Base-by-base conservation (phyloP, 306 rosid genomes). In the Medicago truncatula region DNA sequence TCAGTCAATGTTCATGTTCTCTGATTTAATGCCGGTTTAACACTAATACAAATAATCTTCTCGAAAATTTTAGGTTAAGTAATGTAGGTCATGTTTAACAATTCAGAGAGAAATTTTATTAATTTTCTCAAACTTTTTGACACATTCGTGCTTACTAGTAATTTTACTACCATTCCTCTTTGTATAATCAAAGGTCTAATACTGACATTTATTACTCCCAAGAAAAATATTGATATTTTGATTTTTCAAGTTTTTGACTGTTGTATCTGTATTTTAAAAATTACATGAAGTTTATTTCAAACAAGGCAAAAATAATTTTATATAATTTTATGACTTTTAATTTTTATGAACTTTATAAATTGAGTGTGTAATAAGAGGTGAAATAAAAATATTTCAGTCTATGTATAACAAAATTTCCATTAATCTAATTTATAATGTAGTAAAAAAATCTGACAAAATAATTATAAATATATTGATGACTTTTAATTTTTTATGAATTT, bases 1-100 rank as follows among this genome's bases (percentile, higher is more conserved):
- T 52, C 17, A 3, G 62, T 49, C 61, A 31, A 70, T 34, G n/a
- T 70, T 70, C 74, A 70, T n/a, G 46, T 28, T 70, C 46, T 9
- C 9, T 15, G 25, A 14, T 50, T 28, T 49, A 13, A 31, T 70
- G 74, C 31, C 44, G 9, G 47, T 66, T 70, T 70, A 69, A 50
- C 10, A n/a, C 5, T 28, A 3, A 28, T 28, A 28, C 31, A 28
- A 28, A 28, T 28, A 18, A 11, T 41, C 25, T 53, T 52, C 12
- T 52, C 12, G 36, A 66, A 66, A 20, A 18, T 34, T 7, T 41
- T 40, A 12, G n/a, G 70, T 40, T 16, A 12, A 3, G 38, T 25
- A 15, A 18, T 7, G 50, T 18, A 18, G 2, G 18, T 43, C n/a
- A 23, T 46, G 59, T 16, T 47, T 49, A 47, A 46, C 12, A 4